Base-by-base conservation (phyloP, 2,329 filamentous ascomycete genomes). In the Nothophaeocryptopus gaeumannii region DNA sequence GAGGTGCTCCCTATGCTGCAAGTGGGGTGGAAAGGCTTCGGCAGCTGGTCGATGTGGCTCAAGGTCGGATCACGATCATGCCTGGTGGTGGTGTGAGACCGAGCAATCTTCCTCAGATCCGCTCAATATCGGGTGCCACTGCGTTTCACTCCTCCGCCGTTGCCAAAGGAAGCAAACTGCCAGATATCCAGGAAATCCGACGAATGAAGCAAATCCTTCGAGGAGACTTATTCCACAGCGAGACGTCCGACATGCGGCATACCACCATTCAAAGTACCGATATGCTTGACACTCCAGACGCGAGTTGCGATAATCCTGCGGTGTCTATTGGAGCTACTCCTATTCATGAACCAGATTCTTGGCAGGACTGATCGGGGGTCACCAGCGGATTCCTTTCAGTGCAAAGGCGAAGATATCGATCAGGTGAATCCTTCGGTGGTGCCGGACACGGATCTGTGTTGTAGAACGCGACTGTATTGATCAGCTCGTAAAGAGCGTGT, bases 11-110 rank as follows among this genome's bases (percentile, higher is more conserved):
- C 9, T 64, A 59, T 16, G 71, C 72, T 39, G 44, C 66, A 34
- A 55, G 68, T 29, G 73, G 74, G 2, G 47, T 62, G 1, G 62
- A 66, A 2, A 50, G 45, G 36, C 61, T 78, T 3, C 50, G 44
- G n/a, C 37, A 55, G 35, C 50, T 74, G 26, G 62, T 70, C 29
- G 39, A 57, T 29, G 54, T 45, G 40, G 67, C 64, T 20, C 55
- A 49, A 26, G 66, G 43, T 9, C 66, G 59, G 29, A 65, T 78
- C 30, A 60, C 66, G 1, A 63, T 82, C 16, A 77, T 81, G 50
- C 63, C 74, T 12, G 78, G 78, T 0, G 78, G 78, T 34, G 75
- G 77, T 1, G 69, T 82, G 5, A 67, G 78, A 40, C 66, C 72
- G 15, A 57, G 38, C 5, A 80, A 79, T 63, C 49, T 77, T 30